phyloP scores from a whole-genome alignment of 495 filamentous ascomycete genomes.

The Annulohypoxylon moriforme region DNA sequence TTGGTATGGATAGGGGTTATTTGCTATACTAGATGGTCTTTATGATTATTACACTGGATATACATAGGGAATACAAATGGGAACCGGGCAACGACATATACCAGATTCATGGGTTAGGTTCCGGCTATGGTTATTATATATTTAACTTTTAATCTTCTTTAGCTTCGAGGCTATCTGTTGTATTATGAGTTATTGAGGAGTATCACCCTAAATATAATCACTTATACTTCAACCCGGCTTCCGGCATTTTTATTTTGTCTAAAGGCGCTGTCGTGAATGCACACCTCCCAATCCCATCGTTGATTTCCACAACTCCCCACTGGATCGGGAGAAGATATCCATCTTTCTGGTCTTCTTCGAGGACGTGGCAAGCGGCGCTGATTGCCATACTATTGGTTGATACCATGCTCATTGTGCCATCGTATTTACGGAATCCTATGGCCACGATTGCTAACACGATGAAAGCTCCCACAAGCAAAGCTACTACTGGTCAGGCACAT shows the following conservation, averaged over 20 bases:
- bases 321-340: neutral
- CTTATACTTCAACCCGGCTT: neutral
- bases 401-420: neutral
- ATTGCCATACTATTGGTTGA: constrained; percentile 3
- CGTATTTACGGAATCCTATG: neutral
- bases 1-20: neutral
- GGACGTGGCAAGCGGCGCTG: neutral
- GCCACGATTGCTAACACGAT: neutral
- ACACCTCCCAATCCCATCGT: neutral
- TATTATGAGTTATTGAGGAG: neutral
- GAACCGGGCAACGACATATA: neutral
- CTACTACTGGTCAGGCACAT: neutral
- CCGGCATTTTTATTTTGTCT: constrained; percentile 1
- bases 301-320: constrained; percentile 1
- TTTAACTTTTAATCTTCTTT: neutral
- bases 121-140: neutral
- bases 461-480: neutral
- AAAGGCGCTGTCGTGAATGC: neutral
- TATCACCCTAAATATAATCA: neutral
- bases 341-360: neutral
- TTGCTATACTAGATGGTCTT: neutral
- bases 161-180: neutral
- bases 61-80: neutral
- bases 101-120: neutral
- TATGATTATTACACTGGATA: neutral